Base-by-base conservation (phyloP, 2,329 filamentous ascomycete genomes). In the Sporothrix euskadiensis region DNA sequence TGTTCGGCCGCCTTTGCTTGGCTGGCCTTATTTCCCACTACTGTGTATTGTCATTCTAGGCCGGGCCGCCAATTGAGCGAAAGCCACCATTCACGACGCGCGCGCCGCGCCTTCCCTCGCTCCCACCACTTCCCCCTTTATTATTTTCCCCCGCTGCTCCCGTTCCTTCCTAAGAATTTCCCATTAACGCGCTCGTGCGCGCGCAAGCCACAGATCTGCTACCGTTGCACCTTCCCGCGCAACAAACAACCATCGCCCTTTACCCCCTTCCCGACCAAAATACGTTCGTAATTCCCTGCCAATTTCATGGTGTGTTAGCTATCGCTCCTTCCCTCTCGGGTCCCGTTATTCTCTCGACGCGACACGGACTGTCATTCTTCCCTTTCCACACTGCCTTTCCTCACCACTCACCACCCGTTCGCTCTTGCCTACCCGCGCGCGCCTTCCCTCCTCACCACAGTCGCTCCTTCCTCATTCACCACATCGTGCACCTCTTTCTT, bases 331-430 rank as follows among this genome's bases (percentile, higher is more conserved):
- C 73, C 69, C n/a, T 57, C 16, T 63, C 44, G 39, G 68, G 72
- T 72, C 73, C 72, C 71, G 72, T 73, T 75, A 73, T 75, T 76
- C 47, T 75, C 75, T 75, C 75, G 75, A 76, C 74, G 75, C 74
- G 75, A 73, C 75, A 72, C 75, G 73, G 70, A 73, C 69, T 52
- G 74, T 71, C 73, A 69, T 74, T 75, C 56, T 71, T 75, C 44
- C 74, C 68, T 75, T 75, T 59, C 65, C 12, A 49, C 44, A 49
- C 44, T 19, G 49, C n/a, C 26, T 44, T 47, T 47, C 10, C 65
- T 57, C 66, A 54, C 32, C 63, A 44, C 66, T 41, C 68, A 56
- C 47, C 47, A 26, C 70, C 12, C 41, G 26, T 30, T 56, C 22
- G 39, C 26, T 49, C 63, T 68, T 47, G 26, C 30, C 26, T 49